Conservation (phyloP, 345 rosid species). For the Citropsis articulata region DNA sequence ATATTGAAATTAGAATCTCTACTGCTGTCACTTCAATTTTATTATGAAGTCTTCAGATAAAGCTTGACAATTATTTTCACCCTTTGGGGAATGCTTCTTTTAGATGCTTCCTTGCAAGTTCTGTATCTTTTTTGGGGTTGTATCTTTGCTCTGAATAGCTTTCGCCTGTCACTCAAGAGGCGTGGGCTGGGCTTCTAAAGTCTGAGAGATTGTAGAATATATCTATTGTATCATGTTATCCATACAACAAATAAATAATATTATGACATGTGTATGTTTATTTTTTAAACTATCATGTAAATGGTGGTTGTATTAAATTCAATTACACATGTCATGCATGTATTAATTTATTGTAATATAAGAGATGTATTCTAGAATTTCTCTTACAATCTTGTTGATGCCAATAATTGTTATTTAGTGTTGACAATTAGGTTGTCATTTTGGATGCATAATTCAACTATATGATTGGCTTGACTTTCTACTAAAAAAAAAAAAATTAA, state of each 20-base stretch:
- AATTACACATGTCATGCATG: too few species aligned
- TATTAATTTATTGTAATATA: too few species aligned
- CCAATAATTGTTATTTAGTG: neutral
- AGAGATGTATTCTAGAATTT: too few species aligned
- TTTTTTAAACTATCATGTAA: too few species aligned
- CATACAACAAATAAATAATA: too few species aligned
- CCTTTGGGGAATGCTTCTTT: neutral
- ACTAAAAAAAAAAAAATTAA: too few species aligned
- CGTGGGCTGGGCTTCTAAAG: neutral
- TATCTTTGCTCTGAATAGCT: neutral
- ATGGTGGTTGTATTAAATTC: too few species aligned
- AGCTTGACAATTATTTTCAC: neutral
- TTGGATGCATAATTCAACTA: neutral
- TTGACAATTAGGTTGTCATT: neutral
- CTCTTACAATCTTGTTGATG: too few species aligned
- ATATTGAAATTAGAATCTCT: neutral
- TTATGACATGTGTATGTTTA: too few species aligned
- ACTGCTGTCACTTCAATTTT: neutral
- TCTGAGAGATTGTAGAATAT: too few species aligned
- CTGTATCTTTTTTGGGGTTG: neutral
- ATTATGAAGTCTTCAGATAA: neutral
- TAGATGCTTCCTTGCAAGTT: neutral
- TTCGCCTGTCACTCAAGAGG: neutral
- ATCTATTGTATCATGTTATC: too few species aligned
- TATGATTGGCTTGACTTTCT: neutral